Conservation (phyloP, 257 asterid species). For the Thymus quinquecostatus region DNA sequence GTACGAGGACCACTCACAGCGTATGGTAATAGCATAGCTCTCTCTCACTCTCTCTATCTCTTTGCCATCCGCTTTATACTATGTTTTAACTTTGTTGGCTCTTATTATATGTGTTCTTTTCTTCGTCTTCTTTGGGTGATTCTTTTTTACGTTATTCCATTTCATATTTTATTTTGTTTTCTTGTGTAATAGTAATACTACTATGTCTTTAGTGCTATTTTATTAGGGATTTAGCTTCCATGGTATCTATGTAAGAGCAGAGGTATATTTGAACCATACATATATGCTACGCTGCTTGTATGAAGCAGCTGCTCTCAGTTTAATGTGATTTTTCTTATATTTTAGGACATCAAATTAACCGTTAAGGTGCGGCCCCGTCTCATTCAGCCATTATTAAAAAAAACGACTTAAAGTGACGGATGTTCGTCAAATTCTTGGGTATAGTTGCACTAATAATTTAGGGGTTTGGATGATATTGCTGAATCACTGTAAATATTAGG, state of each 20-base stretch:
- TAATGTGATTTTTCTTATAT: neutral
- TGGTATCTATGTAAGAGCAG: neutral
- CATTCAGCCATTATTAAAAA: neutral
- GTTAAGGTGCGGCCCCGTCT: neutral
- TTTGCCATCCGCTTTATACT: neutral
- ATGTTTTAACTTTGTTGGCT: neutral
- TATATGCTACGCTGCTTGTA: neutral
- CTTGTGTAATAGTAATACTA: too few relatives aligned
- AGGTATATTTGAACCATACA: neutral
- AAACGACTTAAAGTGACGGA: neutral
- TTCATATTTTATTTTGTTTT: neutral
- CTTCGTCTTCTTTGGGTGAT: neutral
- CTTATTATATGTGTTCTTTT: neutral
- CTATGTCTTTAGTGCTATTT: neutral
- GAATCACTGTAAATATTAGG: neutral
- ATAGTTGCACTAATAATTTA: too few relatives aligned
- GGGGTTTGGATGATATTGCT: neutral
- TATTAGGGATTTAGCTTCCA: neutral
- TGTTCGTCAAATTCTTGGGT: too few relatives aligned
- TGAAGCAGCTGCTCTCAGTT: neutral
- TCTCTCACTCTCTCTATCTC: neutral
- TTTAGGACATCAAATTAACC: neutral
- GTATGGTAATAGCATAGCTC: slow-evolving; percentile 32
- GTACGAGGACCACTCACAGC: slow-evolving; percentile 20
- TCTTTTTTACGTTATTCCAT: neutral